Percentiles rank a stretch among this genome's conserved stretches.
These are phyloP conservation scores for Parasitella parasitica DNA, from an alignment of 371 early-diverging fungal genomes.

Conservation along the genomic window DNA sequence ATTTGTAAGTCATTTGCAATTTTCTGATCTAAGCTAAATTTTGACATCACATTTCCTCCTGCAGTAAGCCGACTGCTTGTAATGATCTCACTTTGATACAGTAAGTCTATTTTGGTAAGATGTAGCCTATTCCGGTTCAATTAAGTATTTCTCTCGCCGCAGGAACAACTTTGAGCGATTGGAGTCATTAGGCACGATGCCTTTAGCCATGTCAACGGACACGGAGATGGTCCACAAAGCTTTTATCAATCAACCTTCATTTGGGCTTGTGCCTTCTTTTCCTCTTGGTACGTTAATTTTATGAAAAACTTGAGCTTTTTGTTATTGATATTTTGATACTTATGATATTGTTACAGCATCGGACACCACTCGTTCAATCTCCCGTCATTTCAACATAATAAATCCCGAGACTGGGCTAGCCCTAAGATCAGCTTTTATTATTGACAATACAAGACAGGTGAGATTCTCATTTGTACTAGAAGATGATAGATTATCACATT, in stretches of 20 bases:
- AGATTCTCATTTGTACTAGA: conserved; percentile 32
- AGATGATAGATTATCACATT: conserved; percentile 29
- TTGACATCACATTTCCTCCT: background rate
- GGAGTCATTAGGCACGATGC: conserved; percentile 11
- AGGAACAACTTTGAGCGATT: conserved; percentile 16
- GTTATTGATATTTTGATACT: background rate
- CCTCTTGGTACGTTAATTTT: conserved; percentile 22
- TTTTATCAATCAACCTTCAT: conserved; percentile 9
- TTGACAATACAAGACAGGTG: conserved; percentile 31
- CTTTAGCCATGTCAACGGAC: conserved; percentile 31
- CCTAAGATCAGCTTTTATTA: conserved; percentile 26
- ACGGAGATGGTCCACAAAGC: conserved; percentile 27
- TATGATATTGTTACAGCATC: conserved; percentile 11
- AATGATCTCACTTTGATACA: conserved; percentile 19
- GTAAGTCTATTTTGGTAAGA: conserved; percentile 6
- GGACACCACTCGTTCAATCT: conserved; percentile 32
- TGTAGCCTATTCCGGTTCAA: too few relatives aligned
- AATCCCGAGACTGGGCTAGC: conserved; percentile 18
- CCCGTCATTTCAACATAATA: conserved; percentile 29
- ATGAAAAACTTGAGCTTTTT: background rate
- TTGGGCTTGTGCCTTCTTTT: conserved; percentile 17
- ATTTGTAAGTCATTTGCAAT: conserved; percentile 21
- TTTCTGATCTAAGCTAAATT: background rate
- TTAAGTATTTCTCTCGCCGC: too few relatives aligned
- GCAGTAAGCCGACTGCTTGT: conserved; percentile 14